Base-by-base conservation (phyloP, 2,329 filamentous ascomycete species). In the Penicillium brasilianum region DNA sequence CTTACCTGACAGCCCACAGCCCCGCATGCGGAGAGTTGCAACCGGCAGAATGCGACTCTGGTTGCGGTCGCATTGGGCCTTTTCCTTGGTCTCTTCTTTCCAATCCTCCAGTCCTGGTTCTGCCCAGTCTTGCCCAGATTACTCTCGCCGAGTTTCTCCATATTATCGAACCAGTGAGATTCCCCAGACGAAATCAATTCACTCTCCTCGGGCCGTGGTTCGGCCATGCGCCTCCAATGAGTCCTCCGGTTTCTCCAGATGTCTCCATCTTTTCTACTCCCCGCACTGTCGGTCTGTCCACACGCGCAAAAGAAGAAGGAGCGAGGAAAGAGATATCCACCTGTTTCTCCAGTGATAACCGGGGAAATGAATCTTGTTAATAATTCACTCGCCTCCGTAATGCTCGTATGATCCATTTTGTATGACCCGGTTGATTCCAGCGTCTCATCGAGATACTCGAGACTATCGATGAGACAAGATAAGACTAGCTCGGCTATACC, bases 1-100 rank as follows among this genome's bases (percentile, higher is more conserved):
- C 11, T 16, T 52, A 56, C 48, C 4, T 32, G n/a, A 37, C 32
- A 10, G n/a, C n/a, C n/a, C n/a, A n/a, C n/a, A 18, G 41, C 54
- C 55, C 61, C 61, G 61, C 59, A 64, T 67, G 65, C 63, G 54
- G 60, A 58, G 60, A 55, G 61, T 64, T 61, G 59, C 59, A 64
- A 39, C 44, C 63, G 52, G 44, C 58, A 52, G 60, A 61, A 65
- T 64, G 61, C 63, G 60, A 65, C 61, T 62, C 63, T 58, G 61
- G 46, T 57, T 63, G 51, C 55, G 39, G 61, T 63, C 64, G 50
- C 60, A 65, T 65, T 14, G 14, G 13, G 16, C 39, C 1, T 54
- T 48, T 48, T 48, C 16, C 22, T 48, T 39, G 22, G 1, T 28
- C 25, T 28, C 39, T 28, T n/a, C 22, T 53, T 49, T 48, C 59